Base-by-base conservation (phyloP, 2,329 filamentous ascomycete genomes). In the Nemania sp. region DNA sequence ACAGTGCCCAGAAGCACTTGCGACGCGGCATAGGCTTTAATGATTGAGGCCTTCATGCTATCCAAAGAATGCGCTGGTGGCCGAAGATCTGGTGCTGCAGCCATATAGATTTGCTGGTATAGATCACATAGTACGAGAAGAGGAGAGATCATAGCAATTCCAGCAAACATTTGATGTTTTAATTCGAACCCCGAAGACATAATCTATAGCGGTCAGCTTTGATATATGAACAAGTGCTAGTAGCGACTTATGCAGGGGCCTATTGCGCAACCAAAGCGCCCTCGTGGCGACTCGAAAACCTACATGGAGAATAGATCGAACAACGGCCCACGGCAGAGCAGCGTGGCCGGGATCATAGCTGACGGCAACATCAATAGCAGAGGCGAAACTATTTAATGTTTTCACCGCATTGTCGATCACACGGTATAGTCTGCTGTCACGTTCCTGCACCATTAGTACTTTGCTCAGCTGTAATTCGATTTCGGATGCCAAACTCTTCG, bases 271-370 rank as follows among this genome's bases (percentile, higher is more conserved):
- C 9, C n/a, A 7, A 24, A 17, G 20, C 19, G 19, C 17, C 2
- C 9, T n/a, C 3, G 8, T 30, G 2, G 22, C 19, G 22, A 26
- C 14, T 37, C 9, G 22, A n/a, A n/a, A n/a, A n/a, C 42, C 28
- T 43, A 52, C 53, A 14, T 40, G 19, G 17, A 56, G 49, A 30
- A 52, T 39, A 31, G 26, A 45, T 23, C 43, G 48, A 19, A 52
- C 53, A 23, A 17, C 24, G 19, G 53, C 53, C 53, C 53, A 56
- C 9, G 53, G 53, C 6, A 46, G 20, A 34, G 53, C 53, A 41
- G 53, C 53, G 31, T 56, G 49, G 6, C 30, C 26, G 8, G 53
- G 53, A 42, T 56, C 49, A 31, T 37, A 45, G 19, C 45, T 54
- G 9, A 54, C 45, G 2, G 40, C 40, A 1, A 54, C 51, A 6